A percentile compares a stretch with the other conserved stretches of the same genome.
Conservation (phyloP, 371 early-diverging fungal genomes). For the Lichtheimia ornata region DNA sequence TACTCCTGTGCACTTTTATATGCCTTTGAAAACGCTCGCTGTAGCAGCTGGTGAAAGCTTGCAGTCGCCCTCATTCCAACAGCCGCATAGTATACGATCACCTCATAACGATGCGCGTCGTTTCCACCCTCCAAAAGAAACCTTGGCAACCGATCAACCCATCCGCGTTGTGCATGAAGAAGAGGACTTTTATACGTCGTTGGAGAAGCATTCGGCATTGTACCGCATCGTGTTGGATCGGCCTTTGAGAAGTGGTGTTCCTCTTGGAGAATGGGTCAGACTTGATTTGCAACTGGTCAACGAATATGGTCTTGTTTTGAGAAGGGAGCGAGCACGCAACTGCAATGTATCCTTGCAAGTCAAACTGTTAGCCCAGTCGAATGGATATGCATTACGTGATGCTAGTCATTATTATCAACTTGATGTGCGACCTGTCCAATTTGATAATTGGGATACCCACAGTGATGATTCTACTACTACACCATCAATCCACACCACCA, state of each 20-base stretch:
- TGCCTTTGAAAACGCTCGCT: no score
- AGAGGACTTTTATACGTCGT: conserved; percentile 13
- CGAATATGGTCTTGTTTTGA: conserved; percentile 31
- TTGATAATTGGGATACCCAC: conserved; percentile 31
- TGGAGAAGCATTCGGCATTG: conserved; percentile 26
- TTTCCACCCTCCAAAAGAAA: no score
- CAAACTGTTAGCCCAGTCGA: neutral
- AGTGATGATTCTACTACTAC: neutral
- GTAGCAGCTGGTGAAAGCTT: no score
- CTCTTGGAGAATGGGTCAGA: conserved; percentile 30
- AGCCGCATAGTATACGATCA: no score
- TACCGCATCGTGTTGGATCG: conserved; percentile 24
- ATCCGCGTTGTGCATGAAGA: conserved; percentile 1
- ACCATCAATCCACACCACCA: neutral
- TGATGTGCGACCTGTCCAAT: conserved; percentile 24
- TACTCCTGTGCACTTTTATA: no score
- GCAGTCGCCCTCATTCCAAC: no score
- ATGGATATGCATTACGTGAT: neutral
- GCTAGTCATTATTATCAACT: conserved; percentile 1
- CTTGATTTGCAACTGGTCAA: conserved; percentile 38
- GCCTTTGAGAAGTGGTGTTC: conserved; percentile 15
- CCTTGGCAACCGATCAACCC: no score
- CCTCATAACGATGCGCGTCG: no score
- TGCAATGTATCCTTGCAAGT: conserved; percentile 18
- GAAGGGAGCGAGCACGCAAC: conserved; percentile 8